Conservation (phyloP, 495 filamentous ascomycete species). For the Pseudevernia furfuracea region DNA sequence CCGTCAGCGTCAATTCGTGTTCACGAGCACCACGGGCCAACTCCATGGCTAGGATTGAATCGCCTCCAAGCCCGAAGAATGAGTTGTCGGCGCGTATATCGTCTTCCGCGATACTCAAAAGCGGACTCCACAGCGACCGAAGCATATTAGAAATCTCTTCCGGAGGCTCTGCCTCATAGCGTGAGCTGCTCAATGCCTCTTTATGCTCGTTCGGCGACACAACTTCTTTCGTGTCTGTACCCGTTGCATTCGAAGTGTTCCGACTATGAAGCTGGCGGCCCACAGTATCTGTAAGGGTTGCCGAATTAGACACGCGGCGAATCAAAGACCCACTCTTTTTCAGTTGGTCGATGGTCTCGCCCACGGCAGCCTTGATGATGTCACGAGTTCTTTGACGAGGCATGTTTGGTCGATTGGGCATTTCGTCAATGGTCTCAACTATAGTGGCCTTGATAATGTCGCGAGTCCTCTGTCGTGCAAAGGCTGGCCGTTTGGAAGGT, state of each 20-base stretch:
- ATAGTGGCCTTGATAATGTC: background rate
- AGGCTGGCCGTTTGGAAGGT: background rate
- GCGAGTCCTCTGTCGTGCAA: background rate
- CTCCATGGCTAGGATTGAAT: slow-evolving; percentile 61
- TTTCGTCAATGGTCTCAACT: background rate
- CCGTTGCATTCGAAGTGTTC: background rate
- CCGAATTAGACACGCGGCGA: background rate
- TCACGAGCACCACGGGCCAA: slow-evolving; percentile 52
- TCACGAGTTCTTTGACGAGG: slow-evolving; percentile 1
- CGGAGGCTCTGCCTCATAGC: slow-evolving; percentile 7
- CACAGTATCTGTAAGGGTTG: slow-evolving; percentile 9
- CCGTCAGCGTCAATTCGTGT: slow-evolving; percentile 47
- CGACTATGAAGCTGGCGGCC: slow-evolving; percentile 6
- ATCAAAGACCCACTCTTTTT: background rate
- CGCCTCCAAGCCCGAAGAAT: slow-evolving; percentile 45
- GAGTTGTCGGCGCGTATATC: slow-evolving; percentile 38
- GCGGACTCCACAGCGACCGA: slow-evolving; percentile 41
- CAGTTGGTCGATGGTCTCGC: slow-evolving; percentile 4
- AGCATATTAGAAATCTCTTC: slow-evolving; percentile 30
- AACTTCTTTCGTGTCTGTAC: background rate
- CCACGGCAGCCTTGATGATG: slow-evolving; percentile 7
- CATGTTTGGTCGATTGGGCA: background rate
- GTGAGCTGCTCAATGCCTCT: slow-evolving; percentile 2
- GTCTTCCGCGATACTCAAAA: slow-evolving; percentile 36
- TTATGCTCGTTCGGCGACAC: background rate